Evolutionary conservation across 192 early-diverging fungal genomes (phyloP), one percentile per base, ranked within the genome.

Genomic region (Coemansia pectinata): DNA sequence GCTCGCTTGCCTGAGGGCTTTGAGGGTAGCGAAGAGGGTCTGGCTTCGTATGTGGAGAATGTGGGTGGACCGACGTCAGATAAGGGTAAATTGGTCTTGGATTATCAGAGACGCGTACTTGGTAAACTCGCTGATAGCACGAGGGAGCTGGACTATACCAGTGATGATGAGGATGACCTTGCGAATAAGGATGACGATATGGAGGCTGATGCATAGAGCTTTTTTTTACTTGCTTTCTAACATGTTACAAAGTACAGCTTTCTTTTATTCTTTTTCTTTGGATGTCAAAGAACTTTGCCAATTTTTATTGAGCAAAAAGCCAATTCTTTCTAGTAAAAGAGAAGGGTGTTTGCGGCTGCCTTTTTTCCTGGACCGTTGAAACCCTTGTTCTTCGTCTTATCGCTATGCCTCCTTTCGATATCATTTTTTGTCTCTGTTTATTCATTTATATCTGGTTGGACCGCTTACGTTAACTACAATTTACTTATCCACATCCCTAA

Each of bases 71-170:
- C 82, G 2, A 77, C 83, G 33, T 75, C 85, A 8, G 73, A 77
- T 9, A 84, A 80, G 40, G 86, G 78, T 19, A 87, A 79, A 44
- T 52, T 66, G 47, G 60, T 88, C 25, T 38, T 77, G 44, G 89
- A 91, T 25, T 89, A 89, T 67, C 86, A 90, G 63, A 86, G 88
- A 21, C 81, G 89, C 9, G 86, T 88, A 48, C 42, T 84, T 31
- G 65, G 31, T 42, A 84, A 84, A 33, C 77, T 84, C 52, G 81
- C 81, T 0, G 81, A 84, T 14, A 42, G 48, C 15, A 84, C 81
- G 19, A 41, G 81, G 14, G 81, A 79, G 53, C 71, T 84, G 4
- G 77, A 84, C 55, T 84, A 79, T 64, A 41, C 17, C 5, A 83
- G 80, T 53, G 80, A 83, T 11, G 80, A 77, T 23, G 80, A 77